Evolutionary conservation across 2,329 filamentous ascomycete species (phyloP).

Genomic region (Penicillium sumatraense): DNA sequence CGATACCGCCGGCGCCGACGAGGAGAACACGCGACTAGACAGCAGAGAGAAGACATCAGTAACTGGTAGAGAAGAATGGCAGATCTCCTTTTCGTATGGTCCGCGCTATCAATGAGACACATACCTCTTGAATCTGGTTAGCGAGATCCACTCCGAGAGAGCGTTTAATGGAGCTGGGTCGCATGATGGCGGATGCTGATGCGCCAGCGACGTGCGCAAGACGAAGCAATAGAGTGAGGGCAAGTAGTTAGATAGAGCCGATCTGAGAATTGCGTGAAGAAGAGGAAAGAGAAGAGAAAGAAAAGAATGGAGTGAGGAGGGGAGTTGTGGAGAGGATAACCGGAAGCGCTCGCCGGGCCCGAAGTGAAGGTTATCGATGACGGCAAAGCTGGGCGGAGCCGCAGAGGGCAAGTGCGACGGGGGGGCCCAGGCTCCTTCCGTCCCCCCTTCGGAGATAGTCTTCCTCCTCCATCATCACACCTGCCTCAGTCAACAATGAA

Average conservation of each 20-base stretch:
- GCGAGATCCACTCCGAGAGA: conserved; percentile 47
- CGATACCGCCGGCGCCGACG: conserved; percentile 95
- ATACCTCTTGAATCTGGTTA: conserved; percentile 47
- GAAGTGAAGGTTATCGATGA: conserved; percentile 23
- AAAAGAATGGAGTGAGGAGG: neutral
- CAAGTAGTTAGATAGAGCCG: neutral
- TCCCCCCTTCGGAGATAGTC: too few relatives aligned
- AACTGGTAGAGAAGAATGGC: neutral
- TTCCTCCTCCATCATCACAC: too few relatives aligned
- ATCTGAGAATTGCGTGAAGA: neutral
- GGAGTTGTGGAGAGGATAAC: neutral
- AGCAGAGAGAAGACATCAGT: conserved; percentile 11
- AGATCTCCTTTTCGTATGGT: neutral
- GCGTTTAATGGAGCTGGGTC: conserved; percentile 48
- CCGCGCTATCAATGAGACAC: neutral
- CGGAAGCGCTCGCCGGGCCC: conserved; percentile 22
- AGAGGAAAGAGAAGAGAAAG: neutral
- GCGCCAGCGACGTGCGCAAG: neutral
- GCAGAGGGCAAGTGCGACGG: conserved; percentile 5
- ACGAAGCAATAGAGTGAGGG: neutral
- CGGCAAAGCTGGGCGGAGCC: conserved; percentile 15
- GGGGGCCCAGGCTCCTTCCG: too few relatives aligned
- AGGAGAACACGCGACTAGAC: conserved; percentile 82
- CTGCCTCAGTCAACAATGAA: too few relatives aligned
- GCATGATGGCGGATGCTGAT: conserved; percentile 33